These are phyloP conservation scores for Neurospora sublineolata DNA, from an alignment of 495 filamentous ascomycete species.

Conservation along the genomic window DNA sequence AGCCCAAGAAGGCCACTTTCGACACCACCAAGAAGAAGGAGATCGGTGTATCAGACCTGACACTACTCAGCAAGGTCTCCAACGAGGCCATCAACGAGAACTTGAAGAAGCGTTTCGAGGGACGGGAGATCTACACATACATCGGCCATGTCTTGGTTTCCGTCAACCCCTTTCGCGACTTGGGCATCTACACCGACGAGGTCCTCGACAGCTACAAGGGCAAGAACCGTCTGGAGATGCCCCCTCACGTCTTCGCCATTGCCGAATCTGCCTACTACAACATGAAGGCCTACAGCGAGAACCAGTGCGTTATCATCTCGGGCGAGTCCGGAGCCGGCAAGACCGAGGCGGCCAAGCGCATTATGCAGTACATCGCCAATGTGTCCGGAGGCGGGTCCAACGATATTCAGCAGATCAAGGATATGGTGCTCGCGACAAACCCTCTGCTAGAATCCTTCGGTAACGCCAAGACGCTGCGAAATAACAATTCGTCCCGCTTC, in stretches of 20 bases:
- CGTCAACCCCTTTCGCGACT: constrained; percentile 95
- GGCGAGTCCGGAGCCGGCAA: constrained; percentile 98
- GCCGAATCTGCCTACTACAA: constrained; percentile 97
- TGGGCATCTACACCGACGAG: constrained; percentile 94
- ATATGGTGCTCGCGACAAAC: constrained; percentile 98
- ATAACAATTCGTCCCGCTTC: constrained; percentile 97
- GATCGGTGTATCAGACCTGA: constrained; percentile 95
- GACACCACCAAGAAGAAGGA: constrained; percentile 98
- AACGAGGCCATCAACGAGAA: constrained; percentile 99
- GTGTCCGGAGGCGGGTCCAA: constrained; percentile 81
- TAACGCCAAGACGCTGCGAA: constrained; percentile 93
- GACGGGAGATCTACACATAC: constrained; percentile 97
- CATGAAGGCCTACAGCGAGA: constrained; percentile 99
- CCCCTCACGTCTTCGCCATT: constrained; percentile 95
- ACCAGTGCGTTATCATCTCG: constrained; percentile 99
- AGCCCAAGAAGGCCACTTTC: constrained; percentile 89
- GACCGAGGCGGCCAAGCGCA: constrained; percentile 96
- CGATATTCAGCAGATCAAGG: constrained; percentile 94
- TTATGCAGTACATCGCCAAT: constrained; percentile 99
- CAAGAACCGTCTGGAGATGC: constrained; percentile 91
- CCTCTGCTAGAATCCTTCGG: constrained; percentile 95
- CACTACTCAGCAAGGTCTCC: constrained; percentile 92
- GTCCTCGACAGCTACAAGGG: constrained; percentile 85
- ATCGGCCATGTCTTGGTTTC: constrained; percentile 99
- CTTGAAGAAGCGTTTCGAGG: constrained; percentile 91